Conservation (phyloP, 139 green algal species). For the Chlorella vulgaris region DNA sequence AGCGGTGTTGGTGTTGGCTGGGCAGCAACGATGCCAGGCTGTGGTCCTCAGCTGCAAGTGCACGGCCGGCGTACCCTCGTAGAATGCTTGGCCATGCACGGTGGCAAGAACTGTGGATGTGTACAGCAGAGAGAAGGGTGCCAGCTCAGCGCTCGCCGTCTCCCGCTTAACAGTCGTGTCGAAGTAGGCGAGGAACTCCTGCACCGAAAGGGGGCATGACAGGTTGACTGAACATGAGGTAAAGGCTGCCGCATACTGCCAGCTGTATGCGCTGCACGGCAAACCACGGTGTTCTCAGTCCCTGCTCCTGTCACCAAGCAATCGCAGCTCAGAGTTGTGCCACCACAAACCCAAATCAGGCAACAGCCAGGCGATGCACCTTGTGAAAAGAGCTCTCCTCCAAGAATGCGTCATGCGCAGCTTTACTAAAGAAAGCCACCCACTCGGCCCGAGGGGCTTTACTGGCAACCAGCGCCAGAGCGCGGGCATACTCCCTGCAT, state of each 20-base stretch:
- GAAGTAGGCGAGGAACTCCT: constrained; percentile 10
- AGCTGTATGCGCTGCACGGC: no score
- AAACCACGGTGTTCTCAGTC: no score
- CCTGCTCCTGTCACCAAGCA: no score
- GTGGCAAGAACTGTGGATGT: constrained; percentile 10
- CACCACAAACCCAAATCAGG: no score
- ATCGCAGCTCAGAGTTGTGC: no score
- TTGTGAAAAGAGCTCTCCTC: constrained; percentile 14
- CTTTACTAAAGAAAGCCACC: not conserved
- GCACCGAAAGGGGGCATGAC: not conserved
- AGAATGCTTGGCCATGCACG: constrained; percentile 7
- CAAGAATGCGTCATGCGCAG: not conserved
- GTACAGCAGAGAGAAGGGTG: not conserved
- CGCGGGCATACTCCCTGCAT: constrained; percentile 14
- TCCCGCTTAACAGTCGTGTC: constrained; percentile 1
- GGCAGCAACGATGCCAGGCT: no score
- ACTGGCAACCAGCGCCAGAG: constrained; percentile 12
- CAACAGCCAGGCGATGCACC: no score
- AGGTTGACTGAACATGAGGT: not conserved
- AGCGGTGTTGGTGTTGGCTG: no score
- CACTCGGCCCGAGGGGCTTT: constrained; percentile 15
- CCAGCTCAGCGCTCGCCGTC: not conserved
- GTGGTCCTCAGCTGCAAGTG: not conserved
- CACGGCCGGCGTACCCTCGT: constrained; percentile 13
- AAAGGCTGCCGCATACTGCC: no score